phyloP scores from a whole-genome alignment of 2,329 filamentous ascomycete genomes.

The Ascochyta lentis region DNA sequence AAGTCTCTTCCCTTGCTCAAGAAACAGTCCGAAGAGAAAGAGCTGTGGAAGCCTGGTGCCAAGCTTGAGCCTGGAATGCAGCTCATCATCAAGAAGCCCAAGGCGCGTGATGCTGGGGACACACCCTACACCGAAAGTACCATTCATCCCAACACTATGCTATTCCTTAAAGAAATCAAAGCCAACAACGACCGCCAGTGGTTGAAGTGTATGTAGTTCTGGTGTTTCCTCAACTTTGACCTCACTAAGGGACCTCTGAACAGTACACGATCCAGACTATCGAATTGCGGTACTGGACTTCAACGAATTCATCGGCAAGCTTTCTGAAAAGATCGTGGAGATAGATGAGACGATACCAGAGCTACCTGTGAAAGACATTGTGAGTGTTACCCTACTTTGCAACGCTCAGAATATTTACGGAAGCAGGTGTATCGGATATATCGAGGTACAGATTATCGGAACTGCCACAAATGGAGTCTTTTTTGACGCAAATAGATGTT shows the following conservation, averaged over 20 bases:
- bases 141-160: conserved; percentile 68
- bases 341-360: conserved; percentile 85
- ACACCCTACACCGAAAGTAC: conserved; percentile 63
- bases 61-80: conserved; percentile 65
- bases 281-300: conserved; percentile 81
- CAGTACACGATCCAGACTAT: conserved; percentile 82
- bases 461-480: background rate
- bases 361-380: conserved; percentile 81
- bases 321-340: conserved; percentile 73
- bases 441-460: conserved; percentile 51
- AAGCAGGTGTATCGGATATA: conserved; percentile 80
- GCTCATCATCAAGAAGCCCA: conserved; percentile 68
- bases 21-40: conserved; percentile 50
- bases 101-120: conserved; percentile 66
- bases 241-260: conserved; percentile 21
- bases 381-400: conserved; percentile 43
- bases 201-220: conserved; percentile 63
- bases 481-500: conserved; percentile 61
- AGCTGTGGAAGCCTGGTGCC: conserved; percentile 64
- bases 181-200: conserved; percentile 68
- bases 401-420: conserved; percentile 15
- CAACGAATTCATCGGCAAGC: conserved; percentile 75
- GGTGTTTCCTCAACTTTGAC: too few species aligned
- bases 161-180: conserved; percentile 65
- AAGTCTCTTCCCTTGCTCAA: conserved; percentile 32